phyloP scores from a whole-genome alignment of 1,284 basidiomycete species.

The Mrakiaceae sp. region DNA sequence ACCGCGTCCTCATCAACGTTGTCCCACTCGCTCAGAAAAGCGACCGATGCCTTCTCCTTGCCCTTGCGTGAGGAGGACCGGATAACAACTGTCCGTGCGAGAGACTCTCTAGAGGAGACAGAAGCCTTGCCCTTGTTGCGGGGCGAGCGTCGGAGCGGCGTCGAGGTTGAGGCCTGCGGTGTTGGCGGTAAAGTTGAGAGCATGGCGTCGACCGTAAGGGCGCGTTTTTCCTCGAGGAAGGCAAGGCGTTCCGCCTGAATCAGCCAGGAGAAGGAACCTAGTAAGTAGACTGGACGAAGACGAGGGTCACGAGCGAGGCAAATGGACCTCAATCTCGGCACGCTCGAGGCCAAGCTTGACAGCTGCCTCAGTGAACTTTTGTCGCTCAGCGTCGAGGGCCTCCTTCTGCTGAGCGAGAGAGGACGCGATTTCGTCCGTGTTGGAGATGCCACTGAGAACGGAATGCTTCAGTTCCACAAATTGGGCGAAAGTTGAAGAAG shows the following conservation, averaged over 20 bases:
- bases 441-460: neutral
- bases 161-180: neutral
- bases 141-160: neutral
- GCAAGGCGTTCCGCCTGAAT: slow-evolving; percentile 49
- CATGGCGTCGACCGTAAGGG: neutral
- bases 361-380: slow-evolving; percentile 52
- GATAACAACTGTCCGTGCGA: no score
- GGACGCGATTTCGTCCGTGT: slow-evolving; percentile 41
- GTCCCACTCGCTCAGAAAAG: no score
- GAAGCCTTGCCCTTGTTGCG: no score
- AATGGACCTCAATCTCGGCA: slow-evolving; percentile 50
- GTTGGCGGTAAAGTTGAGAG: neutral
- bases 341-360: slow-evolving; percentile 54
- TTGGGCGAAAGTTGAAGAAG: neutral
- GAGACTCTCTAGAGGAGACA: no score
- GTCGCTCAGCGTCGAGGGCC: slow-evolving; percentile 52
- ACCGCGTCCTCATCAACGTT: no score
- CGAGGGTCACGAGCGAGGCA: slow-evolving; percentile 15
- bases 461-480: no score
- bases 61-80: no score
- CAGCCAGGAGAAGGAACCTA: slow-evolving; percentile 1
- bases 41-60: no score
- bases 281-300: slow-evolving; percentile 4
- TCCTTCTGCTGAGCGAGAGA: slow-evolving; percentile 27
- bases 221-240: slow-evolving; percentile 40